These are phyloP conservation scores for Podila epigama DNA, from an alignment of 192 early-diverging fungal genomes.

Conservation along the genomic window DNA sequence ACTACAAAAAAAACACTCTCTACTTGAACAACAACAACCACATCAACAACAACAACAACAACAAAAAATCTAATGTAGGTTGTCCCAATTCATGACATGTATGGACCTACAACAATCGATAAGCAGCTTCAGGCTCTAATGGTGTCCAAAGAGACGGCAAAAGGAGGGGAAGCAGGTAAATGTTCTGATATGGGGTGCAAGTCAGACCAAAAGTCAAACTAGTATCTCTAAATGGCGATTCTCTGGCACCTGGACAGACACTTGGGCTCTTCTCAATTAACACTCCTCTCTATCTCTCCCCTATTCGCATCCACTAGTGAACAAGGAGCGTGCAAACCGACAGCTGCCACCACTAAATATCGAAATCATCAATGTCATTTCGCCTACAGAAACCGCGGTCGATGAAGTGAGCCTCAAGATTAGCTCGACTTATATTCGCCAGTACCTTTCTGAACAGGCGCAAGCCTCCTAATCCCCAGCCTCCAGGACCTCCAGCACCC, in stretches of 20 bases:
- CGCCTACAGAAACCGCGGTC: conserved; percentile 45
- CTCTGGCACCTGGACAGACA: neutral
- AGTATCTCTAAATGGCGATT: neutral
- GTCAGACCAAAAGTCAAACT: neutral
- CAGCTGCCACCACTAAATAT: conserved; percentile 65
- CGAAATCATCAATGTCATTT: conserved; percentile 76
- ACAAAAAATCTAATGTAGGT: no score
- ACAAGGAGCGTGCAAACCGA: conserved; percentile 69
- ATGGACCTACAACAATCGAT: conserved; percentile 85
- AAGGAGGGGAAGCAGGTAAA: conserved; percentile 76
- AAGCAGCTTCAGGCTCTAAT: conserved; percentile 79
- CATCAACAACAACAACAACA: no score
- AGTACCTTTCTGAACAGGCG: conserved; percentile 52
- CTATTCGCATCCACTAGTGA: conserved; percentile 63
- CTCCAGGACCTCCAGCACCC: neutral
- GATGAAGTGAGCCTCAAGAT: conserved; percentile 67
- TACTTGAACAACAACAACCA: no score
- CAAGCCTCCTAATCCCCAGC: neutral
- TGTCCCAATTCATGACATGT: conserved; percentile 80
- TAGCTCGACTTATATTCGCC: conserved; percentile 81
- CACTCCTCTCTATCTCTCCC: neutral
- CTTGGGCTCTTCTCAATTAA: neutral
- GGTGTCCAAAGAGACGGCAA: conserved; percentile 81
- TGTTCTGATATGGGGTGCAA: neutral
- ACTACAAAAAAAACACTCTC: no score